Conservation (phyloP, 2,329 filamentous ascomycete genomes). For the Cladophialophora carrionii region DNA sequence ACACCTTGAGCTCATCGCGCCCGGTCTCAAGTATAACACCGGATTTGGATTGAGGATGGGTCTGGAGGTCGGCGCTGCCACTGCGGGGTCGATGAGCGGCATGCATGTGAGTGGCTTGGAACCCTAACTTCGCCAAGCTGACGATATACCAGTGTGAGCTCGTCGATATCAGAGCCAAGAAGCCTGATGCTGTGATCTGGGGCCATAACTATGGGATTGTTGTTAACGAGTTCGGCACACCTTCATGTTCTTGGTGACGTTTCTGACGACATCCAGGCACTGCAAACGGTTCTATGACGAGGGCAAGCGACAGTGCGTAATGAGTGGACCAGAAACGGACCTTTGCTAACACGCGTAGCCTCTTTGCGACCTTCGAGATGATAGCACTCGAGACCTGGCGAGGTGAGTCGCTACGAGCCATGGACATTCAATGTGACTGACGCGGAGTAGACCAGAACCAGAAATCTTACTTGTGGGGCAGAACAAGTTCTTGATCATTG, state of each 20-base stretch:
- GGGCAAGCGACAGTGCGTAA: slow-evolving; percentile 42
- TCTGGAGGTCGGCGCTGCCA: slow-evolving; percentile 48
- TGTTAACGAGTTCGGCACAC: slow-evolving; percentile 41
- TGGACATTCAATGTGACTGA: not conserved
- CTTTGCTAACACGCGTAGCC: slow-evolving; percentile 24
- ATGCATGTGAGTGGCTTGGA: slow-evolving; percentile 41
- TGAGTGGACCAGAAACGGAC: not conserved
- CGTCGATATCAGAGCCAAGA: slow-evolving; percentile 48
- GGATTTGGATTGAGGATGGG: slow-evolving; percentile 49
- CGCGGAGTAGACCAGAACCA: slow-evolving; percentile 44
- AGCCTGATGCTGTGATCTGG: slow-evolving; percentile 49
- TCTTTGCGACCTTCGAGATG: slow-evolving; percentile 52
- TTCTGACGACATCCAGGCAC: slow-evolving; percentile 34
- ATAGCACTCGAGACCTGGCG: slow-evolving; percentile 49
- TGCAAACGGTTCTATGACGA: slow-evolving; percentile 48
- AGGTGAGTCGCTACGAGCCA: slow-evolving; percentile 7
- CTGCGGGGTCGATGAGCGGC: slow-evolving; percentile 48
- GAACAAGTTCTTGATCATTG: not conserved
- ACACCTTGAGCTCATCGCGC: slow-evolving; percentile 48
- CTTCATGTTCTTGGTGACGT: not conserved
- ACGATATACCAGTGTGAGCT: slow-evolving; percentile 43
- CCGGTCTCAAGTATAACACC: slow-evolving; percentile 48
- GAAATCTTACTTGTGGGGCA: slow-evolving; percentile 45
- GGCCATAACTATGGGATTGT: slow-evolving; percentile 52
- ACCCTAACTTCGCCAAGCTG: not conserved